These are phyloP conservation scores for Vanrija sp. DNA, from an alignment of 1,284 basidiomycete genomes.

Conservation along the genomic window DNA sequence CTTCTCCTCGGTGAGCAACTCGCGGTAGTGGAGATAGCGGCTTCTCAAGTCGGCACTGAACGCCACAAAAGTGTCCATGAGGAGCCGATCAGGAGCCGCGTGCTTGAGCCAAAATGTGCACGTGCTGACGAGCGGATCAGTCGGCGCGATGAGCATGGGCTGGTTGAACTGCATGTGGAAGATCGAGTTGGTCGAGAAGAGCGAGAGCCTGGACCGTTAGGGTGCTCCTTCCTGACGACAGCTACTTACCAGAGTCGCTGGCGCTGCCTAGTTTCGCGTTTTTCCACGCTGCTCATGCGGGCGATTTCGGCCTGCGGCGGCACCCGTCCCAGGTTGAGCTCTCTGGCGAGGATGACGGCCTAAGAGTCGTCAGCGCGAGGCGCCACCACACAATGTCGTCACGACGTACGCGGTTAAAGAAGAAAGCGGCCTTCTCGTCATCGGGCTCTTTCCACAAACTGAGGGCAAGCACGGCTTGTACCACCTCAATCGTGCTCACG, in stretches of 20 bases:
- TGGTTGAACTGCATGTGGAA: slow-evolving; percentile 42
- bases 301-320: slow-evolving; percentile 17
- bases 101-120: slow-evolving; percentile 25
- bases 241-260: slow-evolving; percentile 33
- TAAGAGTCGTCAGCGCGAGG: slow-evolving; percentile 2
- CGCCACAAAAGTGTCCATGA: slow-evolving; percentile 29
- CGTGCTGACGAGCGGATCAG: slow-evolving; percentile 30
- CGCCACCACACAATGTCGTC: not conserved
- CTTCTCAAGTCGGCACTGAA: slow-evolving; percentile 33
- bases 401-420: slow-evolving; percentile 30
- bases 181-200: slow-evolving; percentile 38
- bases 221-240: not conserved
- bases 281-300: slow-evolving; percentile 18
- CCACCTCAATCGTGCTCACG: slow-evolving; percentile 24
- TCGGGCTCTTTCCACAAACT: slow-evolving; percentile 38
- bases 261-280: slow-evolving; percentile 20
- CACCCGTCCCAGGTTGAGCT: slow-evolving; percentile 29
- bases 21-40: slow-evolving; percentile 33
- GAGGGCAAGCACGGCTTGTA: slow-evolving; percentile 29
- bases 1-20: slow-evolving; percentile 23
- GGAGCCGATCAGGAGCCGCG: slow-evolving; percentile 19
- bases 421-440: slow-evolving; percentile 37
- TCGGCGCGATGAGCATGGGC: slow-evolving; percentile 34
- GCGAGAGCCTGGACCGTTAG: slow-evolving; percentile 22
- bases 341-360: slow-evolving; percentile 34